phyloP scores from a whole-genome alignment of 768 basidiomycete genomes.

The Podaxis sp. region DNA sequence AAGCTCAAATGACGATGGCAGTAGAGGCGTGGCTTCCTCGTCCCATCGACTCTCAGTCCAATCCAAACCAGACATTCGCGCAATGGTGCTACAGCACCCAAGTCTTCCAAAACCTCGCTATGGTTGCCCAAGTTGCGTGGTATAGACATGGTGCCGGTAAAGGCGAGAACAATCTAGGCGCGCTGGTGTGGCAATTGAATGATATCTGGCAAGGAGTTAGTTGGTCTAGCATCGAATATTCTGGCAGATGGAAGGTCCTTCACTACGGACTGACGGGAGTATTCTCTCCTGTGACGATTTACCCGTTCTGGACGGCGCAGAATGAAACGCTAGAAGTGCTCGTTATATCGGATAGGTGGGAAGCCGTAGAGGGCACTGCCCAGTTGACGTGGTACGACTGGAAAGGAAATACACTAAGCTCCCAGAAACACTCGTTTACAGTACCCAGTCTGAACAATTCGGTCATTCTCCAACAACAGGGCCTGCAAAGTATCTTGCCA shows the following conservation, averaged over 20 bases:
- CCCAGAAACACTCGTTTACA: slow-evolving; percentile 36
- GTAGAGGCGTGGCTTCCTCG: slow-evolving; percentile 57
- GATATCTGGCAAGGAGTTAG: slow-evolving; percentile 61
- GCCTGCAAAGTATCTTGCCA: slow-evolving; percentile 46
- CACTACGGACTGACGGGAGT: slow-evolving; percentile 46
- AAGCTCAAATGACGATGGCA: slow-evolving; percentile 48
- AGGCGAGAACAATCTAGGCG: slow-evolving; percentile 58
- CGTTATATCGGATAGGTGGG: slow-evolving; percentile 53
- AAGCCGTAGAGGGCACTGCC: slow-evolving; percentile 41
- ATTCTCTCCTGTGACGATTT: slow-evolving; percentile 47
- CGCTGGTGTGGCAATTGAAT: slow-evolving; percentile 58
- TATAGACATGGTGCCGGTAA: slow-evolving; percentile 59
- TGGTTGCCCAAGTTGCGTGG: slow-evolving; percentile 57
- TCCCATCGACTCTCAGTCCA: slow-evolving; percentile 41
- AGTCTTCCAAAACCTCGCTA: slow-evolving; percentile 57
- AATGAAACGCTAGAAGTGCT: slow-evolving; percentile 47
- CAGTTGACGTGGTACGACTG: slow-evolving; percentile 61
- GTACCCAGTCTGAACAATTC: slow-evolving; percentile 52
- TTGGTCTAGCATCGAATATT: slow-evolving; percentile 56
- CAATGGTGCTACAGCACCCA: slow-evolving; percentile 67
- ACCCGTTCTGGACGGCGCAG: slow-evolving; percentile 54
- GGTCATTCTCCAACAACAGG: slow-evolving; percentile 36
- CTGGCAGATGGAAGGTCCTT: slow-evolving; percentile 59
- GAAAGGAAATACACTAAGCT: slow-evolving; percentile 38
- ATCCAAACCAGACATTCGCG: slow-evolving; percentile 56